Percentiles rank a stretch among this genome's conserved stretches.
phyloP scores from a whole-genome alignment of 306 rosid species.

The Lathyrus aphaca region DNA sequence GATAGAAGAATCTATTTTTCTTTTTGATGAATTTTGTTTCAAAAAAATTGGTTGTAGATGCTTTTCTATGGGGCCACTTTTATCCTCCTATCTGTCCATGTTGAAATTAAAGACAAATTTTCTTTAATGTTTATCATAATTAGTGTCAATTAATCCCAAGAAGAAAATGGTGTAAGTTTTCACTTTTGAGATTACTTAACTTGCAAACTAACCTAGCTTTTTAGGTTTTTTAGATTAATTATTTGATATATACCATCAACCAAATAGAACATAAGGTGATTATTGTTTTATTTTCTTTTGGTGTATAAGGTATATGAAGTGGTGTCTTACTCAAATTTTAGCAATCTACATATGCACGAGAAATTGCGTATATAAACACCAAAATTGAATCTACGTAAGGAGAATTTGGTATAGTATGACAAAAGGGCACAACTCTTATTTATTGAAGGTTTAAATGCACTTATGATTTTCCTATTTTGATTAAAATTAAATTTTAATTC shows the following conservation, averaged over 20 bases:
- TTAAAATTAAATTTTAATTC: no score
- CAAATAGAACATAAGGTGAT: not conserved
- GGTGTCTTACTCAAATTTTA: no score
- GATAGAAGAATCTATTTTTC: constrained; percentile 44
- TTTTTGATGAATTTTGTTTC: constrained; percentile 48
- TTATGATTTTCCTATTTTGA: no score
- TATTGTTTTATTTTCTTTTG: not conserved
- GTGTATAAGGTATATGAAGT: not conserved
- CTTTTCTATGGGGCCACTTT: constrained; percentile 47
- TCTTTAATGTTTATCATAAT: constrained; percentile 33
- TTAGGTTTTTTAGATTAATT: not conserved
- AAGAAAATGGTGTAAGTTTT: constrained; percentile 11
- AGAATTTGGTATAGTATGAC: no score
- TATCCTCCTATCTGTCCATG: constrained; percentile 37
- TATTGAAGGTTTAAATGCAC: no score
- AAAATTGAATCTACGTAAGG: no score
- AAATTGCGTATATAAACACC: no score
- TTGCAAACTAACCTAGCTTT: constrained; percentile 16
- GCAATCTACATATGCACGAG: no score
- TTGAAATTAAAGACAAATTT: constrained; percentile 33
- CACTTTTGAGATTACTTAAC: constrained; percentile 21
- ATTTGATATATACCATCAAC: constrained; percentile 22
- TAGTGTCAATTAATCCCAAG: constrained; percentile 26
- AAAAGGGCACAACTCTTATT: no score
- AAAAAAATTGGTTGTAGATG: constrained; percentile 44